Conservation (phyloP, 2,329 filamentous ascomycete genomes). For the Zalaria sp. region DNA sequence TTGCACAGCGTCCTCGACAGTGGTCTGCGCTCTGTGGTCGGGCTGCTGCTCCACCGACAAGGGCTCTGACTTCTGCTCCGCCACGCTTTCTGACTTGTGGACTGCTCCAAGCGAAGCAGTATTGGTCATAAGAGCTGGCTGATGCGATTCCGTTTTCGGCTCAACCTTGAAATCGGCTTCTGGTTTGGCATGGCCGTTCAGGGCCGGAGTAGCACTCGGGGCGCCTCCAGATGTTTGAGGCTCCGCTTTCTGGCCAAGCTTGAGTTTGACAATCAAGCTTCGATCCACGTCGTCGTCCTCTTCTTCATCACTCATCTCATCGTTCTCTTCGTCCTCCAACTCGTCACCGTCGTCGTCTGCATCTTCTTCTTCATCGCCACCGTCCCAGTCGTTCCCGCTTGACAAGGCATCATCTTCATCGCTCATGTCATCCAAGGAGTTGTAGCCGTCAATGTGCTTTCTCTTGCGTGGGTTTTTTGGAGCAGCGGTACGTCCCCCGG, state of each 20-base stretch:
- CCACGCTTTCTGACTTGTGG: no score
- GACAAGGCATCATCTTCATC: slow-evolving; percentile 49
- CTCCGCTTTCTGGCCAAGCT: slow-evolving; percentile 7
- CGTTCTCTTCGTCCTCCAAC: slow-evolving; percentile 28
- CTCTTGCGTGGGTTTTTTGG: slow-evolving; percentile 26
- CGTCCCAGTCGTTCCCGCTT: slow-evolving; percentile 53
- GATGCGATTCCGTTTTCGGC: no score
- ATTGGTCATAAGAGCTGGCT: no score
- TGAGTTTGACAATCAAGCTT: slow-evolving; percentile 66
- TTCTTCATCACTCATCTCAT: slow-evolving; percentile 33
- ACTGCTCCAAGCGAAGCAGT: no score
- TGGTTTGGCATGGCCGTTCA: no score
- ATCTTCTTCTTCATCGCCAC: slow-evolving; percentile 54
- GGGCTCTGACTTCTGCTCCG: no score
- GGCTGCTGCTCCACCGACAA: no score
- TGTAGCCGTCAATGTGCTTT: slow-evolving; percentile 39
- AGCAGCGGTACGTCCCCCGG: slow-evolving; percentile 13
- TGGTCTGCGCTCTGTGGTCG: no score
- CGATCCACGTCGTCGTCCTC: slow-evolving; percentile 15
- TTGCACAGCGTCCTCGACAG: no score
- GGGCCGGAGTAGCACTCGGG: no score
- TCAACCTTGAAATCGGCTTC: no score
- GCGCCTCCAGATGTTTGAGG: not conserved
- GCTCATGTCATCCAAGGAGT: slow-evolving; percentile 48
- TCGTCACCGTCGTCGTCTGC: slow-evolving; percentile 22